A percentile compares a stretch with the other conserved stretches of the same genome.
These are phyloP conservation scores for Rhizopus sp. DNA, from an alignment of 371 early-diverging fungal species.

Conservation along the genomic window DNA sequence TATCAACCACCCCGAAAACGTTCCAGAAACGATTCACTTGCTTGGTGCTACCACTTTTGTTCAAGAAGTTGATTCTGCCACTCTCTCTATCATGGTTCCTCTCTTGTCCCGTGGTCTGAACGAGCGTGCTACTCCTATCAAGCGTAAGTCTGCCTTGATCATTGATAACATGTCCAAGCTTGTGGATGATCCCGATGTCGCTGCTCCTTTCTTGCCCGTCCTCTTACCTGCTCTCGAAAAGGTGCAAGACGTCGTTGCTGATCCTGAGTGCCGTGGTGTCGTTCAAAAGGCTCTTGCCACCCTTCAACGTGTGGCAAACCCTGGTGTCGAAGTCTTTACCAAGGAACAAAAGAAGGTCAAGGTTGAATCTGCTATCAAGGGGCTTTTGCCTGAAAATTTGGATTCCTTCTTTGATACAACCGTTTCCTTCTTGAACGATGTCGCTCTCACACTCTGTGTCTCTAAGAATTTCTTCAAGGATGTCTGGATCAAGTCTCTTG, in stretches of 20 bases:
- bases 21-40: conserved; percentile 65
- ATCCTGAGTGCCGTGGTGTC: conserved; percentile 79
- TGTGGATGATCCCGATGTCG: conserved; percentile 77
- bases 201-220: conserved; percentile 82
- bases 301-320: conserved; percentile 42
- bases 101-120: conserved; percentile 75
- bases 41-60: conserved; percentile 80
- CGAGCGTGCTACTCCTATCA: conserved; percentile 63
- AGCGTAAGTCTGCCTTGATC: conserved; percentile 82
- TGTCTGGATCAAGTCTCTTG: conserved; percentile 39
- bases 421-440: conserved; percentile 46
- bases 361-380: conserved; percentile 42
- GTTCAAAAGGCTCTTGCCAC: conserved; percentile 53
- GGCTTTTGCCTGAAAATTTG: conserved; percentile 34
- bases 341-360: conserved; percentile 49
- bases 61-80: conserved; percentile 75
- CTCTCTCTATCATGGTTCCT: conserved; percentile 83
- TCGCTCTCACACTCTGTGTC: conserved; percentile 45
- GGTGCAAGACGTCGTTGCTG: conserved; percentile 74
- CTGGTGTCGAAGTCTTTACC: conserved; percentile 35
- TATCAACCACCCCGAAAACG: conserved; percentile 69
- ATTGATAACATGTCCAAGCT: conserved; percentile 88
- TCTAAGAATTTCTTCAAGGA: conserved; percentile 46
- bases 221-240: conserved; percentile 80
- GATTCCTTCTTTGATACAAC: conserved; percentile 28